phyloP scores from a whole-genome alignment of 73 alveolate genomes.

The Paramecium pentaurelia region DNA sequence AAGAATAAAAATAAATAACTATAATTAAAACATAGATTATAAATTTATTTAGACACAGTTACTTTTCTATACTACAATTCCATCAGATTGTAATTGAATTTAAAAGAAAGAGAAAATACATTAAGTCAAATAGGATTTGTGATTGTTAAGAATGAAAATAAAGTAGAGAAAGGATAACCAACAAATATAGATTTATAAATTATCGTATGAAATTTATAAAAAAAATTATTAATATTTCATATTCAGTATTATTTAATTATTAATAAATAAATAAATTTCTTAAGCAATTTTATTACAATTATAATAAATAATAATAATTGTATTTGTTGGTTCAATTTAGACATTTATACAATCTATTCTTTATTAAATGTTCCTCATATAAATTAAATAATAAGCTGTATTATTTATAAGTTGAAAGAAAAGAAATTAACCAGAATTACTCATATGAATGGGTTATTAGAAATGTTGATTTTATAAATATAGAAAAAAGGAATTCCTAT shows the following conservation, averaged over 20 bases:
- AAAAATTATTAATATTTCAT: neutral
- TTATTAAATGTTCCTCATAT: neutral
- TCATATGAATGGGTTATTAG: conserved; percentile 42
- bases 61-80: neutral
- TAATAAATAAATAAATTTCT: neutral
- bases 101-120: neutral
- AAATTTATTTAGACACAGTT: neutral
- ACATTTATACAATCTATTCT: too few species aligned
- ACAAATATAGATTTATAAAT: neutral
- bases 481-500: conserved; percentile 43
- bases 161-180: neutral
- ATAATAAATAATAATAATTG: too few species aligned
- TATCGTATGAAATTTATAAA: neutral
- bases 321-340: neutral
- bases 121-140: conserved; percentile 1
- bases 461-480: neutral
- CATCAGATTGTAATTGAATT: neutral
- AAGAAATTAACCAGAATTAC: neutral
- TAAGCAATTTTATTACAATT: too few species aligned
- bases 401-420: neutral
- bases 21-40: neutral
- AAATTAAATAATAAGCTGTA: neutral
- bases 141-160: neutral
- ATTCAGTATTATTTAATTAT: neutral
- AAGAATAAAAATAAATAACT: neutral